Evolutionary conservation across 2,329 filamentous ascomycete genomes (phyloP).

Genomic region (Colletotrichum sidae): DNA sequence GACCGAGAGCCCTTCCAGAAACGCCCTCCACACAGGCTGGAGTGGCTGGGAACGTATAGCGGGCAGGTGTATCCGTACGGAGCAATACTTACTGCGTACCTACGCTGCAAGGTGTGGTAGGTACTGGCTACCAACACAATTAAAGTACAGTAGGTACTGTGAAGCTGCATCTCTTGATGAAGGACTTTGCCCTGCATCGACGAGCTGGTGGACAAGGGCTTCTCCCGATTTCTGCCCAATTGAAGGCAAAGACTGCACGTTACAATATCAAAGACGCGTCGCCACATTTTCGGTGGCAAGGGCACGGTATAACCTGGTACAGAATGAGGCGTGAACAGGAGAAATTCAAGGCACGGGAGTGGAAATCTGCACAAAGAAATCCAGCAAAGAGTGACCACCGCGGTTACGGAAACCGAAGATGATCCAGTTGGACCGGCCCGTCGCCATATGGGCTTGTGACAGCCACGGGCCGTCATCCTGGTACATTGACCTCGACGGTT

Average conservation of each 20-base stretch:
- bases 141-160: neutral
- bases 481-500: neutral
- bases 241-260: too few relatives aligned
- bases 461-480: neutral
- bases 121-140: too few relatives aligned
- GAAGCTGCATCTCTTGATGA: conserved; percentile 1
- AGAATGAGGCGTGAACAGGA: too few relatives aligned
- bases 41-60: too few relatives aligned
- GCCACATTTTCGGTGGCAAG: neutral
- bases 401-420: neutral
- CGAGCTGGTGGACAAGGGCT: neutral
- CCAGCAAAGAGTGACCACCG: neutral
- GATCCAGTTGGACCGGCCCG: neutral
- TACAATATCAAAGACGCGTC: too few relatives aligned
- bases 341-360: neutral
- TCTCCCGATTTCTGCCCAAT: too few relatives aligned
- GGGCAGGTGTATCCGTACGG: too few relatives aligned
- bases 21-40: too few relatives aligned
- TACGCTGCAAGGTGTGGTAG: too few relatives aligned
- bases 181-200: conserved; percentile 3
- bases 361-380: conserved; percentile 6
- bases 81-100: too few relatives aligned
- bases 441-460: neutral
- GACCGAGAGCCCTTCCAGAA: conserved; percentile 9
- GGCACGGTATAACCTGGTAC: too few relatives aligned